Evolutionary conservation across 2,329 filamentous ascomycete species (phyloP).

Genomic region (Dothideomycetidae sp.): DNA sequence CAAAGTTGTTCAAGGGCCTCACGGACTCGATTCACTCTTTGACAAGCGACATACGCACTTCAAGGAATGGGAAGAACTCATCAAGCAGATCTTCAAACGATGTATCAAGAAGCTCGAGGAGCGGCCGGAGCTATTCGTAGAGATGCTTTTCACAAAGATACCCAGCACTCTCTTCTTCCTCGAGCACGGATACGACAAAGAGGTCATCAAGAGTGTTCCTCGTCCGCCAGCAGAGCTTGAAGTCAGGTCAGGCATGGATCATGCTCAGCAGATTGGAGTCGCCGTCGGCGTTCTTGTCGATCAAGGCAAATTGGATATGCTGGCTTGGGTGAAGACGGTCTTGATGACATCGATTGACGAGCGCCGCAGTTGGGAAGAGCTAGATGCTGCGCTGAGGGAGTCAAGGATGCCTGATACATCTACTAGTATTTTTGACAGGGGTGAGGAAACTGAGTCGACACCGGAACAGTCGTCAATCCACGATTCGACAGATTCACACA

Average conservation of each 20-base stretch:
- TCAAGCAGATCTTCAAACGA: constrained; percentile 68
- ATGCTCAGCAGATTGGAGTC: constrained; percentile 55
- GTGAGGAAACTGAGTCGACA: constrained; percentile 5
- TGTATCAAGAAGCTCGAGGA: constrained; percentile 76
- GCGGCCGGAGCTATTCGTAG: constrained; percentile 63
- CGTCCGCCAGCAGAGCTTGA: constrained; percentile 68
- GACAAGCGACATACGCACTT: constrained; percentile 34
- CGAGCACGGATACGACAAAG: constrained; percentile 79
- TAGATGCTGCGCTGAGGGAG: constrained; percentile 41
- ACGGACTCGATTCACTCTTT: constrained; percentile 49
- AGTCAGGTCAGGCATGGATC: constrained; percentile 56
- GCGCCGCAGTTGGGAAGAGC: constrained; percentile 62
- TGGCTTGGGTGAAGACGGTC: constrained; percentile 70
- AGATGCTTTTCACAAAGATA: constrained; percentile 91
- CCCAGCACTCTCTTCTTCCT: constrained; percentile 71
- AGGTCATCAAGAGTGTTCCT: constrained; percentile 49
- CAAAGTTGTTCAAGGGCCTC: constrained; percentile 80
- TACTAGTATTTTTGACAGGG: constrained; percentile 8
- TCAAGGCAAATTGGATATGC: constrained; percentile 57
- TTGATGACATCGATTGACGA: constrained; percentile 56
- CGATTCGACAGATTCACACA: not conserved
- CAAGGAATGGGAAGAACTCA: constrained; percentile 83
- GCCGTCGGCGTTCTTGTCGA: constrained; percentile 68
- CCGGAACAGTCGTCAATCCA: not conserved
- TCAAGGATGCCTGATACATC: not conserved